phyloP scores from a whole-genome alignment of 805 yeast genomes.

The Monosporozyma solicola region DNA sequence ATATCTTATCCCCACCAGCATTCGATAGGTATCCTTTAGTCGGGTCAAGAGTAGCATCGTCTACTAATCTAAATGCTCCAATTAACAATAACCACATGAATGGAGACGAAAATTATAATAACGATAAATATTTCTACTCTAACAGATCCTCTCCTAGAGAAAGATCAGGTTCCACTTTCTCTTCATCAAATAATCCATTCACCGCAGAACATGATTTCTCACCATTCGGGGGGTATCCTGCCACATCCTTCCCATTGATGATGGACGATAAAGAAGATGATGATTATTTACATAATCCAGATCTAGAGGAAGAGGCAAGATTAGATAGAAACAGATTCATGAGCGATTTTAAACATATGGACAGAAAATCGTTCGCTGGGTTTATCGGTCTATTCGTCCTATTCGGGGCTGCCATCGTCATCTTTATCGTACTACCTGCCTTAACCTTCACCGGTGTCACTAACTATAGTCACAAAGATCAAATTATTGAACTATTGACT shows the following conservation, averaged over 20 bases:
- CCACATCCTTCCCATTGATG: constrained; percentile 82
- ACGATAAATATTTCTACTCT: background rate
- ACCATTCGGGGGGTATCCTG: constrained; percentile 97
- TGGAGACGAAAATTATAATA: background rate
- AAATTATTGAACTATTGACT: constrained; percentile 34
- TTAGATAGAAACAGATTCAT: constrained; percentile 63
- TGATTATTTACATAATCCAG: constrained; percentile 93
- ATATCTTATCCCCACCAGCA: constrained; percentile 41
- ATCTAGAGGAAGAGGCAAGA: constrained; percentile 85
- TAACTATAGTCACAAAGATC: constrained; percentile 12
- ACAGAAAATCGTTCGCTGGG: constrained; percentile 53
- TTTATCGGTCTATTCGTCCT: constrained; percentile 49
- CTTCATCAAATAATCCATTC: constrained; percentile 19
- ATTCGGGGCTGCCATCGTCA: constrained; percentile 47
- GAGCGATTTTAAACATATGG: constrained; percentile 58
- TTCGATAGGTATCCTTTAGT: constrained; percentile 62
- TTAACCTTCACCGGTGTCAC: constrained; percentile 72
- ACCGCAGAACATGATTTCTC: constrained; percentile 52
- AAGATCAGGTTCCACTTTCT: constrained; percentile 10
- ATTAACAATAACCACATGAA: background rate
- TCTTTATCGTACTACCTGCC: constrained; percentile 76
- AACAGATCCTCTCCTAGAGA: constrained; percentile 23
- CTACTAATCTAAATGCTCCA: constrained; percentile 26
- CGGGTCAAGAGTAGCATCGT: constrained; percentile 50
- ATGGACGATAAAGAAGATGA: constrained; percentile 93